Percentiles rank a stretch among this genome's conserved stretches.
phyloP scores from a whole-genome alignment of 495 filamentous ascomycete species.

The Aspergillus nanangensis region DNA sequence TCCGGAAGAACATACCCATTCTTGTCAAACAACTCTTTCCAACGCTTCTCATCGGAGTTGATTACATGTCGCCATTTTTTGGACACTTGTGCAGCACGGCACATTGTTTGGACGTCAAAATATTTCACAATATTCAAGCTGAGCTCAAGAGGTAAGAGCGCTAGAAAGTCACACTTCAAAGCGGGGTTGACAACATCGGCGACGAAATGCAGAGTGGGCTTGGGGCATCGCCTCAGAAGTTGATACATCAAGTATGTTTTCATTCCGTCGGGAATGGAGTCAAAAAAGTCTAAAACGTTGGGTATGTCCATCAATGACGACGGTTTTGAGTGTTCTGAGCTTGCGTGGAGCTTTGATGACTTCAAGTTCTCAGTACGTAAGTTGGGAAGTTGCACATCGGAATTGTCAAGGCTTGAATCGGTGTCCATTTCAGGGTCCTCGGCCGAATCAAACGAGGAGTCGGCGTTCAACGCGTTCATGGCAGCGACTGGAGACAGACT shows the following conservation, averaged over 20 bases:
- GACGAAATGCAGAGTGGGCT: constrained; percentile 87
- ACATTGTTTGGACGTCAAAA: constrained; percentile 82
- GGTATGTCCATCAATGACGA: constrained; percentile 68
- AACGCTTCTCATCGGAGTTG: constrained; percentile 88
- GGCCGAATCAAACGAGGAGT: constrained; percentile 40
- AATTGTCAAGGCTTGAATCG: constrained; percentile 42
- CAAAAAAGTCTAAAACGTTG: constrained; percentile 83
- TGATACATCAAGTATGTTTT: constrained; percentile 96
- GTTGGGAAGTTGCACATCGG: constrained; percentile 20
- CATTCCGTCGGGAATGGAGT: constrained; percentile 80
- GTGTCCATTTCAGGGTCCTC: constrained; percentile 43
- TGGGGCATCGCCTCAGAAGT: constrained; percentile 79
- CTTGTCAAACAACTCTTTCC: constrained; percentile 86
- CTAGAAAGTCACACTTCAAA: constrained; percentile 90
- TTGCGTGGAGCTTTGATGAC: constrained; percentile 6
- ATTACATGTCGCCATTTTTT: constrained; percentile 88
- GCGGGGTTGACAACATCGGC: constrained; percentile 92
- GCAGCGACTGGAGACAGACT: constrained; percentile 89
- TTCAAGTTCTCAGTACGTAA: constrained; percentile 16
- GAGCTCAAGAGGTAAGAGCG: constrained; percentile 78
- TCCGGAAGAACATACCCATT: constrained; percentile 76
- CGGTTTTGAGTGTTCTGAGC: constrained; percentile 17
- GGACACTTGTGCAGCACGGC: constrained; percentile 87
- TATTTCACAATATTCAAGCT: constrained; percentile 83
- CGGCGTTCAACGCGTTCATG: constrained; percentile 53